A percentile compares a stretch with the other conserved stretches of the same genome.
Evolutionary conservation across 352 stramenopile species (phyloP).

Genomic region (Peronosclerospora sorghi): DNA sequence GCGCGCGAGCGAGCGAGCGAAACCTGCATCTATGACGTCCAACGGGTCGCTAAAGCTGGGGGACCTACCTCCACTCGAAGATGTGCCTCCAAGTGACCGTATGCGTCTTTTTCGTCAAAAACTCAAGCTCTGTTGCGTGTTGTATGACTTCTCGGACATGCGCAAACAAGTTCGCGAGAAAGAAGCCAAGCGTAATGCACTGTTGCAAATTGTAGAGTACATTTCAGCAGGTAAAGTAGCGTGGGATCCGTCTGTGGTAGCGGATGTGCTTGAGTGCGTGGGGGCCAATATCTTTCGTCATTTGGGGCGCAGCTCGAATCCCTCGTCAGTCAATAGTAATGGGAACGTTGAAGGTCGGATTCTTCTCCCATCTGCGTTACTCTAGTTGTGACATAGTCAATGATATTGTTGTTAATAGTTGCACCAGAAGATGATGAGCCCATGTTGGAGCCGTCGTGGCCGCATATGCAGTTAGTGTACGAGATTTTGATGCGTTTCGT

Average conservation of each 20-base stretch:
- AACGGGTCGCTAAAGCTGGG: slow-evolving; percentile 32
- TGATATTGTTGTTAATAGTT: slow-evolving; percentile 4
- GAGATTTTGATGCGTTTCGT: slow-evolving; percentile 98
- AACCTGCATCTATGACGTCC: slow-evolving; percentile 11
- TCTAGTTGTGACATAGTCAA: not conserved
- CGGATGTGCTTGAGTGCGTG: slow-evolving; percentile 62
- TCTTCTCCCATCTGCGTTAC: not conserved
- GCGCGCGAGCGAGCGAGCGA: not conserved
- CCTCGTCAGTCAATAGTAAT: slow-evolving; percentile 53
- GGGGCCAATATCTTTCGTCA: slow-evolving; percentile 86
- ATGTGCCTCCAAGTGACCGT: slow-evolving; percentile 37
- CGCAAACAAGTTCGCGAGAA: slow-evolving; percentile 56
- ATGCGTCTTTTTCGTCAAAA: slow-evolving; percentile 63
- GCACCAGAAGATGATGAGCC: slow-evolving; percentile 97
- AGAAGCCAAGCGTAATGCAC: slow-evolving; percentile 89
- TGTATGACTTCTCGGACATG: slow-evolving; percentile 52
- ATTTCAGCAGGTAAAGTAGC: slow-evolving; percentile 80
- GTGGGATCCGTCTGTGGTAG: slow-evolving; percentile 38
- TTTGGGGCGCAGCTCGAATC: slow-evolving; percentile 53
- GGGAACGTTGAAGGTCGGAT: slow-evolving; percentile 36
- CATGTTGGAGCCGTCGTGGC: slow-evolving; percentile 94
- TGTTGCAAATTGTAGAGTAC: slow-evolving; percentile 96
- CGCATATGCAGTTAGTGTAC: slow-evolving; percentile 97
- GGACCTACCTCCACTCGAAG: slow-evolving; percentile 43
- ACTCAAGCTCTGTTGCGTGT: slow-evolving; percentile 42